Percentiles rank a stretch among this genome's conserved stretches.
Conservation (phyloP, 1,139 yeast genomes). For the Geotrichum histeridarum region DNA sequence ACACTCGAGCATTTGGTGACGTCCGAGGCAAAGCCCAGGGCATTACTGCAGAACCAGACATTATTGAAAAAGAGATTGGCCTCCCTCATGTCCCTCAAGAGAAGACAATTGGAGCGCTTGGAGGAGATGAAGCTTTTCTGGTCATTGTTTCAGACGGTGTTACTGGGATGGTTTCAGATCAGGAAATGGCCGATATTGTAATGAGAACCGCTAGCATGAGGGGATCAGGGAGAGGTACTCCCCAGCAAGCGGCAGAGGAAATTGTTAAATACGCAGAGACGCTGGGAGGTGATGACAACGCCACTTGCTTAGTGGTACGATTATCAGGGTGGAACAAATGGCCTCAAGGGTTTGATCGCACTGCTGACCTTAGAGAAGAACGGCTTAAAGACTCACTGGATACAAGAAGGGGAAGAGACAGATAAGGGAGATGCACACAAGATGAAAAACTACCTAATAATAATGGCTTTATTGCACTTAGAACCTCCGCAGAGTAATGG, state of each 20-base stretch:
- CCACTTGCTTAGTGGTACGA: slow-evolving; percentile 78
- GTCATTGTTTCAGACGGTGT: slow-evolving; percentile 84
- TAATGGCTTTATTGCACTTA: not conserved
- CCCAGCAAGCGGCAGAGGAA: slow-evolving; percentile 81
- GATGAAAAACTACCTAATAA: slow-evolving; percentile 2
- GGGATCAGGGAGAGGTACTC: slow-evolving; percentile 70
- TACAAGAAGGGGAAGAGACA: slow-evolving; percentile 16
- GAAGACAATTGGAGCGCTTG: slow-evolving; percentile 35
- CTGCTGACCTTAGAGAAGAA: slow-evolving; percentile 75
- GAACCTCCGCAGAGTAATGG: not conserved
- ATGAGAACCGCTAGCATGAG: slow-evolving; percentile 63
- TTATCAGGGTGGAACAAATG: slow-evolving; percentile 91
- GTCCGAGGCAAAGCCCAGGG: slow-evolving; percentile 73
- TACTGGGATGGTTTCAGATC: slow-evolving; percentile 73
- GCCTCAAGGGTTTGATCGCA: slow-evolving; percentile 68
- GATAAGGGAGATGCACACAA: not conserved
- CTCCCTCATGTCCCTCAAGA: slow-evolving; percentile 35
- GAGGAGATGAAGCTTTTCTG: slow-evolving; percentile 76
- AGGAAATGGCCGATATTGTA: slow-evolving; percentile 82
- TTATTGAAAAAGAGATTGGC: slow-evolving; percentile 62
- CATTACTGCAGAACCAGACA: slow-evolving; percentile 87
- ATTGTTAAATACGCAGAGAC: slow-evolving; percentile 78
- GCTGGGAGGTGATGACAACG: slow-evolving; percentile 90
- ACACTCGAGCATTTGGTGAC: slow-evolving; percentile 93
- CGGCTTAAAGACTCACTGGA: slow-evolving; percentile 51